Base-by-base conservation (phyloP, 441 rosid species). In the Adansonia grandidieri region DNA sequence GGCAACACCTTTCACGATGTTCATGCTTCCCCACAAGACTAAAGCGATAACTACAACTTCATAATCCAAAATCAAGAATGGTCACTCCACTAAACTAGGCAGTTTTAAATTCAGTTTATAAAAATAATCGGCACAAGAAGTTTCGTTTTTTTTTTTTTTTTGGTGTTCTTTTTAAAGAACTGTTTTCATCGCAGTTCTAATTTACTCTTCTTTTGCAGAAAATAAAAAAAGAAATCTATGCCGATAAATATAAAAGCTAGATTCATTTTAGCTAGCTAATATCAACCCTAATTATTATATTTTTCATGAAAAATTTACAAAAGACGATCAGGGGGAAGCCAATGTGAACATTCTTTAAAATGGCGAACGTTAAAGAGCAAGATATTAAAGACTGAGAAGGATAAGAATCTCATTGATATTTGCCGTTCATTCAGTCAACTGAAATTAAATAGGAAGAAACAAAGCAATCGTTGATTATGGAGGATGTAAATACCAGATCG, bases 1-100 rank as follows among this genome's bases (percentile, higher is more conserved):
- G 28, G 96, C 94, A 74, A 92, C 94, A 56, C 96, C 94, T 85
- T 89, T 92, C 40, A 92, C 96, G 37, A 92, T 89, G 84, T 92
- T 92, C 96, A 92, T 92, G 80, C 81, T 85, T 79, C 78, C 75
- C 73, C 50, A 80, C 14, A 71, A 74, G 47, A 69, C 66, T 77
- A 74, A 75, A 61, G 67, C 71, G 79, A 72, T 63, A 71, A 76
- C 69, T 77, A 78, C 37, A 56, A 74, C 78, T 69, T 82, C 87
- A 82, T 71, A 22, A 72, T 79, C 69, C 42, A 20, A 76, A 1
- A 78, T 32, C 19, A 9, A 67, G 71, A 78, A 56, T 70, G 58
- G 62, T 66, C 82, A 74, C 63, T 48, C 82, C 79, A 44, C 61
- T 71, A 28, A 53, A 50, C 44, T 50, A 22, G 51, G 19, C 44